These are phyloP conservation scores for Pisolithus marmoratus DNA, from an alignment of 768 basidiomycete species.

Conservation along the genomic window DNA sequence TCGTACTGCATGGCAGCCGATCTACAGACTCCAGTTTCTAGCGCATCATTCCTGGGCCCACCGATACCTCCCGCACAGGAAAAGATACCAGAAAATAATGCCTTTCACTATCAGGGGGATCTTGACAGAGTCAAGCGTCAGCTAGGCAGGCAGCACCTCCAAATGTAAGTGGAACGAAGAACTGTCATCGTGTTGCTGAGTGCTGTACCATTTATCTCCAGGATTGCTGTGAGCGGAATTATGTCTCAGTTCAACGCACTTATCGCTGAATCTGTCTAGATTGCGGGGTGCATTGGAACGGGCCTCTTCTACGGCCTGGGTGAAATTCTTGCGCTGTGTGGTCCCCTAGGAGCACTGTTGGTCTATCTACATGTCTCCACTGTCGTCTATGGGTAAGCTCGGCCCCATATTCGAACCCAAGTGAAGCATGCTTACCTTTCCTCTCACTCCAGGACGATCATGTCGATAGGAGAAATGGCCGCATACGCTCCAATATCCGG, in stretches of 20 bases:
- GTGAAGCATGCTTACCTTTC: background rate
- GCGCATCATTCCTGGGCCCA: too few species aligned
- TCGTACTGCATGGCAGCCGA: too few species aligned
- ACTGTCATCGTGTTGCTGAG: background rate
- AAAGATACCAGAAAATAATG: background rate
- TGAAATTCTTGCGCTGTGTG: constrained; percentile 19
- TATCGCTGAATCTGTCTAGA: constrained; percentile 2
- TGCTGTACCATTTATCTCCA: constrained; percentile 1
- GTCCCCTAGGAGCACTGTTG: constrained; percentile 25
- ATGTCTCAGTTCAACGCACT: background rate
- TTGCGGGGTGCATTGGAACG: constrained; percentile 26
- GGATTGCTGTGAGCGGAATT: constrained; percentile 14
- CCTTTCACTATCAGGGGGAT: constrained; percentile 10
- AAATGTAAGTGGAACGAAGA: constrained; percentile 7
- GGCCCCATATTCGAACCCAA: background rate
- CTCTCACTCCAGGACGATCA: constrained; percentile 19
- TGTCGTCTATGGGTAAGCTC: constrained; percentile 24
- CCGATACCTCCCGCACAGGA: background rate
- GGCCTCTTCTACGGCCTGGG: constrained; percentile 29
- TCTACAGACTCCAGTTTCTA: too few species aligned
- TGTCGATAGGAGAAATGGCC: constrained; percentile 26
- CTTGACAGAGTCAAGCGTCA: constrained; percentile 15
- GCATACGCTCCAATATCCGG: constrained; percentile 24
- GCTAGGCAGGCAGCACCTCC: constrained; percentile 16
- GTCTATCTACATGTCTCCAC: constrained; percentile 23